These are phyloP conservation scores for Penicillium hordei DNA, from an alignment of 2,329 filamentous ascomycete genomes.

Conservation along the genomic window DNA sequence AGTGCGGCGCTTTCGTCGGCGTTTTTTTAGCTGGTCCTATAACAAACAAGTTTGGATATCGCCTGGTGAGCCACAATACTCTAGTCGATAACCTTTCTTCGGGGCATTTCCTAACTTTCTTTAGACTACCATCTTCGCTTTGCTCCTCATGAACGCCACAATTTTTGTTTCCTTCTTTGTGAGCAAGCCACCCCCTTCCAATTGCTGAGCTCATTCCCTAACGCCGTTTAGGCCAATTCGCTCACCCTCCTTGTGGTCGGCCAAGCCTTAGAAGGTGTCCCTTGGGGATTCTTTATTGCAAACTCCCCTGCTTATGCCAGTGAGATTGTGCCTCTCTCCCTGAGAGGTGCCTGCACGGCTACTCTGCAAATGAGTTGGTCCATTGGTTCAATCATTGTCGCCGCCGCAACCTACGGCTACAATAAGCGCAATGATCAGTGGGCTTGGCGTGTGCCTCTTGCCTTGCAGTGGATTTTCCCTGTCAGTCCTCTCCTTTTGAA, in stretches of 20 bases:
- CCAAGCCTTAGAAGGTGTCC: conserved; percentile 32
- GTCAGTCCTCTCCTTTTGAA: conserved; percentile 15
- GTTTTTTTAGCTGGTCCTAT: conserved; percentile 62
- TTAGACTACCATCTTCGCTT: conserved; percentile 51
- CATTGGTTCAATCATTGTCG: conserved; percentile 31
- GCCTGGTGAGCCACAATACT: conserved; percentile 38
- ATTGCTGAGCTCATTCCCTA: neutral
- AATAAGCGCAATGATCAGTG: conserved; percentile 23
- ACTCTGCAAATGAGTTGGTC: conserved; percentile 34
- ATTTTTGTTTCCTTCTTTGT: conserved; percentile 63
- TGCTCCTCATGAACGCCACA: conserved; percentile 59
- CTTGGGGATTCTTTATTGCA: conserved; percentile 35
- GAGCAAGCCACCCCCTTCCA: conserved; percentile 10
- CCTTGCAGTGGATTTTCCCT: conserved; percentile 34
- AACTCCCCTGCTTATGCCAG: conserved; percentile 32
- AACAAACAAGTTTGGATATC: conserved; percentile 60
- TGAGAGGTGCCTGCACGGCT: conserved; percentile 29
- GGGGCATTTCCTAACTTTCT: too few relatives aligned
- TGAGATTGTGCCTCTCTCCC: conserved; percentile 29
- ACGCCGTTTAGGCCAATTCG: conserved; percentile 36
- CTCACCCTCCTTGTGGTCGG: conserved; percentile 42
- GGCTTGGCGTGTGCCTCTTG: conserved; percentile 30
- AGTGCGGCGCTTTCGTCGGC: conserved; percentile 60
- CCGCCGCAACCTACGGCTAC: conserved; percentile 25
- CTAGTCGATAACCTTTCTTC: too few relatives aligned